Evolutionary conservation across 495 filamentous ascomycete genomes (phyloP).

Genomic region (Cercophora sp.): DNA sequence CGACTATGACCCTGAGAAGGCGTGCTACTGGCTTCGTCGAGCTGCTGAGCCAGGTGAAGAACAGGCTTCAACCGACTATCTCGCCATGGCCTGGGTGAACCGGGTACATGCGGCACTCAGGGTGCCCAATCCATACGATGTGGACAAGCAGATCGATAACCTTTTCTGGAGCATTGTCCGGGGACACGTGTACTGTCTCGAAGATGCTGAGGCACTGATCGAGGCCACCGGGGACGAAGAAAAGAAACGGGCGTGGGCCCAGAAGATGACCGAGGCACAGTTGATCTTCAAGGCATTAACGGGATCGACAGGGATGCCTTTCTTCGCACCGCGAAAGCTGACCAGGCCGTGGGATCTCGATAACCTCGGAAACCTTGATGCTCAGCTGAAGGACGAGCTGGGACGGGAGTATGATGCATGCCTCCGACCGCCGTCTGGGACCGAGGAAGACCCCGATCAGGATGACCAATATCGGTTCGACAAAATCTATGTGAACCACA

Average conservation of each 20-base stretch:
- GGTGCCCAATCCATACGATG: conserved; percentile 4
- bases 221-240: background rate
- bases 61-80: background rate
- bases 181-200: conserved; percentile 3
- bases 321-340: conserved; percentile 10
- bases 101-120: conserved; percentile 5
- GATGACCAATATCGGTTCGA: conserved; percentile 11
- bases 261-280: background rate
- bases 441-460: background rate
- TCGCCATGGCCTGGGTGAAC: conserved; percentile 11
- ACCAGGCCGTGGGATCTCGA: conserved; percentile 8
- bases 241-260: conserved; percentile 1
- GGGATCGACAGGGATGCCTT: conserved; percentile 12
- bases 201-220: conserved; percentile 8
- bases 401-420: conserved; percentile 1
- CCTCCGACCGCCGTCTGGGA: conserved; percentile 1
- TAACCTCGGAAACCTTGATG: conserved; percentile 8
- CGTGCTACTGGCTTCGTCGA: conserved; percentile 9
- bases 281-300: background rate
- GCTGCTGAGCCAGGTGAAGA: background rate
- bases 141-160: conserved; percentile 7
- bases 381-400: conserved; percentile 7
- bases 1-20: background rate
- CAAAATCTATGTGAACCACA: conserved; percentile 17
- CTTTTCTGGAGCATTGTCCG: conserved; percentile 3